Conservation (phyloP, 2,329 filamentous ascomycete genomes). For the Cordyceps cicadae region DNA sequence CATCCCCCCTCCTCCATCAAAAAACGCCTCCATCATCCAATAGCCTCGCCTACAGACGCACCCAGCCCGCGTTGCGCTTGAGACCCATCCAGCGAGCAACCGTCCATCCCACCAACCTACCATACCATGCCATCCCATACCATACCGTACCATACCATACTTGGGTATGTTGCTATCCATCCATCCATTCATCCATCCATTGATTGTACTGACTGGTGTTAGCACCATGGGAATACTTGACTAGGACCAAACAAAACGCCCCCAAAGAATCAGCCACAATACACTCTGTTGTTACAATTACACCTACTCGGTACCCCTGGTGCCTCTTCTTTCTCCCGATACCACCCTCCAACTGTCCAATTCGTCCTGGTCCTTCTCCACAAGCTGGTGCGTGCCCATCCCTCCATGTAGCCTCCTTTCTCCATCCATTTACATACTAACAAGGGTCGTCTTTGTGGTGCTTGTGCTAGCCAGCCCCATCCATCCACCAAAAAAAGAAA, state of each 20-base stretch:
- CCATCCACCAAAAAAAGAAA: not conserved
- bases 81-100: conserved; percentile 10
- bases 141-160: not conserved
- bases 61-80: not conserved
- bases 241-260: not conserved
- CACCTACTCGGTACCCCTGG: not conserved
- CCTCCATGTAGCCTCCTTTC: not conserved
- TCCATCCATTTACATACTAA: conserved; percentile 6
- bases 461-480: not conserved
- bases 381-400: conserved; percentile 8
- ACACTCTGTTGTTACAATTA: conserved; percentile 9
- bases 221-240: not conserved
- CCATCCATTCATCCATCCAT: conserved; percentile 7
- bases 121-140: no score
- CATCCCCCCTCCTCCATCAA: not conserved
- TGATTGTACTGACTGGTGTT: not conserved
- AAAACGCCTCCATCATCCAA: not conserved
- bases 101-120: conserved; percentile 4
- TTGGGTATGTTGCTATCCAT: not conserved
- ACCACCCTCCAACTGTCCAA: conserved; percentile 13
- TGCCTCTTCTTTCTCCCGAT: conserved; percentile 10
- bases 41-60: conserved; percentile 9
- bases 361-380: not conserved
- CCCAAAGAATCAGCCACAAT: conserved; percentile 4
- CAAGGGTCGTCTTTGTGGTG: conserved; percentile 5